These are phyloP conservation scores for Protomyces arabidopsidicola DNA, from an alignment of 1,139 yeast genomes.

Conservation along the genomic window DNA sequence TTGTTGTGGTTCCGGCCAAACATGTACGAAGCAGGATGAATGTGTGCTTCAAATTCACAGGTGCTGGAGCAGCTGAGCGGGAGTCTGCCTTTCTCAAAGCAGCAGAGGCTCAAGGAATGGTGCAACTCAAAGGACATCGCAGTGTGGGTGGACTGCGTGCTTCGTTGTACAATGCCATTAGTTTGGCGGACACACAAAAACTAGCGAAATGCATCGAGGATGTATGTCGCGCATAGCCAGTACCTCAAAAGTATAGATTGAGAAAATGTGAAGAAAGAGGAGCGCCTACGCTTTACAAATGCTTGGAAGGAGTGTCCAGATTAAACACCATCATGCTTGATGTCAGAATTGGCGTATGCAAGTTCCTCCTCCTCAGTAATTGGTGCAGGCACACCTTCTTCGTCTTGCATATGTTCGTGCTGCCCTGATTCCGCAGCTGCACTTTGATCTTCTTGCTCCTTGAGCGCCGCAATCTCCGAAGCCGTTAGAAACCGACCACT, in stretches of 20 bases:
- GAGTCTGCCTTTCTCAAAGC: constrained; percentile 65
- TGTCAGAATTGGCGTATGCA: too few relatives aligned
- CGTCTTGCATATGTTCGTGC: too few relatives aligned
- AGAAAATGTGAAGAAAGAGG: too few relatives aligned
- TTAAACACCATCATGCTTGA: too few relatives aligned
- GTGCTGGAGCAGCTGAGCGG: constrained; percentile 45
- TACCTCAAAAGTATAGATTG: background rate
- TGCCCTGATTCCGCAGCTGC: background rate
- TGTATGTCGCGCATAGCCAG: constrained; percentile 49
- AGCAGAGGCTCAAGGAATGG: constrained; percentile 54
- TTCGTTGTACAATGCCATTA: constrained; percentile 83
- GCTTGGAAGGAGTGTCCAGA: too few relatives aligned
- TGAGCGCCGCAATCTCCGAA: constrained; percentile 79
- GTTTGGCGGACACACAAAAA: constrained; percentile 56
- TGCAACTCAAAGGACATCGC: constrained; percentile 91
- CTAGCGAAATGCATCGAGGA: constrained; percentile 57
- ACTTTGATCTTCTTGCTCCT: constrained; percentile 44
- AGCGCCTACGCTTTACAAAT: too few relatives aligned
- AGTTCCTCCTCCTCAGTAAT: too few relatives aligned
- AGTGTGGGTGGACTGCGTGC: constrained; percentile 97
- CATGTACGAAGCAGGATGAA: constrained; percentile 80
- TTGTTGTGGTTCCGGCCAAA: constrained; percentile 57
- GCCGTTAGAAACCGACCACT: constrained; percentile 97
- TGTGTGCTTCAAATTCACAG: constrained; percentile 73
- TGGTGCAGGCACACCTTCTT: too few relatives aligned